Base-by-base conservation (phyloP, 257 asterid species). In the Przewalskia tangutica region DNA sequence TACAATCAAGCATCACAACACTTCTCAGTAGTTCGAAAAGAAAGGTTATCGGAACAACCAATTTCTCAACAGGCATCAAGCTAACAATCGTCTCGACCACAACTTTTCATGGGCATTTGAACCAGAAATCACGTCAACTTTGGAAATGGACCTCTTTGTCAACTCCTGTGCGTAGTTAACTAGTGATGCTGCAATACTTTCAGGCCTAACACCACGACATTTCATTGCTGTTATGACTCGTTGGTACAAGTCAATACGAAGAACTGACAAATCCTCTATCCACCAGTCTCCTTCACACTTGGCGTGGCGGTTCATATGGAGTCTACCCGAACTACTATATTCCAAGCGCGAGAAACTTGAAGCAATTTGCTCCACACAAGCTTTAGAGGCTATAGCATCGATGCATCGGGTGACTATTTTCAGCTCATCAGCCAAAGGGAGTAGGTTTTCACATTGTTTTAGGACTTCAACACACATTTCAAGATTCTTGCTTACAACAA, bases 351-450 rank as follows among this genome's bases (percentile, higher is more conserved):
- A 94, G 90, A 95, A 95, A 81, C 99, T 95, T 6, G 97, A 94
- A 6, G 99, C 97, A n/a, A 95, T 95, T 78, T 95, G 99, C 91
- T 94, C 99, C 4, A 91, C 99, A n/a, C 99, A 94, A 42, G 98
- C 97, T 85, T 94, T 93, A 66, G 98, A 94, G 62, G 98, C 99
- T 58, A 94, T 92, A 2, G 95, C 88, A 53, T 96, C 98, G 6
- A 94, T 88, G 87, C 99, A 94, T 27, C 93, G 89, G 2, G 81
- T 81, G 60, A 93, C 95, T 20, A 94, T 84, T 34, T 83, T 87
- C 8, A 96, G 87, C 83, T 96, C 96, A 65, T 96, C 99, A 12
- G 98, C 98, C 20, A 96, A 91, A 16, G 99, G 98, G 59, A 93
- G 95, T n/a, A 96, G 90, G 84, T 81, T 86, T 67, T 93, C 98